phyloP scores from a whole-genome alignment of 768 basidiomycete genomes.

The Kwoniella newhampshirensis region DNA sequence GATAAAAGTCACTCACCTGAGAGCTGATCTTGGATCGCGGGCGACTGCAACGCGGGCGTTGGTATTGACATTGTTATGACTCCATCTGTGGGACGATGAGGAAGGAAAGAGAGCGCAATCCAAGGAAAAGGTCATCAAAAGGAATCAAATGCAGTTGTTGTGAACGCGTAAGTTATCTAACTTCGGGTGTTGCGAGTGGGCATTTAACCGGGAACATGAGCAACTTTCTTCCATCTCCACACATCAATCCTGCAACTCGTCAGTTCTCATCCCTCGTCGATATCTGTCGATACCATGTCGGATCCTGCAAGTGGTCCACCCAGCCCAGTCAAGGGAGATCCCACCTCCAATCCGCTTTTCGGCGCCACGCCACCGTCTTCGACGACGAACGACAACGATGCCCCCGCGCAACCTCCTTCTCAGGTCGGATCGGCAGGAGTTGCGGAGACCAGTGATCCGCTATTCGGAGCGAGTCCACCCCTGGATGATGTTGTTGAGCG shows the following conservation, averaged over 20 bases:
- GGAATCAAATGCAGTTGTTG: too few relatives aligned
- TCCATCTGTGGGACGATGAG: too few relatives aligned
- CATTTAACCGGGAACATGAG: conserved; percentile 7
- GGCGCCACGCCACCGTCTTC: conserved; percentile 25
- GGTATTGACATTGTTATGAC: too few relatives aligned
- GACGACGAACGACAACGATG: not conserved
- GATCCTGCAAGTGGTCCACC: not conserved
- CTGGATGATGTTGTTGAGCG: not conserved
- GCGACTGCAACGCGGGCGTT: conserved; percentile 10
- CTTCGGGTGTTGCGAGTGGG: not conserved
- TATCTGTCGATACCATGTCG: too few relatives aligned
- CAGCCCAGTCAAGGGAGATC: not conserved
- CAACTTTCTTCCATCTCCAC: not conserved
- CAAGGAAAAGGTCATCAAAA: too few relatives aligned
- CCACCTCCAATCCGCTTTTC: conserved; percentile 32
- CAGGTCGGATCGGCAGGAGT: not conserved
- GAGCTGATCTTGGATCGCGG: not conserved
- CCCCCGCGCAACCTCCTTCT: not conserved
- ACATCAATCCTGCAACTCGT: not conserved
- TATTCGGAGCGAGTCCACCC: conserved; percentile 20
- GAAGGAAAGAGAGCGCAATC: too few relatives aligned
- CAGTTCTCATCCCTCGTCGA: too few relatives aligned
- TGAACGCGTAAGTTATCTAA: too few relatives aligned
- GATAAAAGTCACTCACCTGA: conserved; percentile 5
- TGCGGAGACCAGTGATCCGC: conserved; percentile 6